Evolutionary conservation across 1,284 basidiomycete genomes (phyloP).

Genomic region (Abortiporus biennis): DNA sequence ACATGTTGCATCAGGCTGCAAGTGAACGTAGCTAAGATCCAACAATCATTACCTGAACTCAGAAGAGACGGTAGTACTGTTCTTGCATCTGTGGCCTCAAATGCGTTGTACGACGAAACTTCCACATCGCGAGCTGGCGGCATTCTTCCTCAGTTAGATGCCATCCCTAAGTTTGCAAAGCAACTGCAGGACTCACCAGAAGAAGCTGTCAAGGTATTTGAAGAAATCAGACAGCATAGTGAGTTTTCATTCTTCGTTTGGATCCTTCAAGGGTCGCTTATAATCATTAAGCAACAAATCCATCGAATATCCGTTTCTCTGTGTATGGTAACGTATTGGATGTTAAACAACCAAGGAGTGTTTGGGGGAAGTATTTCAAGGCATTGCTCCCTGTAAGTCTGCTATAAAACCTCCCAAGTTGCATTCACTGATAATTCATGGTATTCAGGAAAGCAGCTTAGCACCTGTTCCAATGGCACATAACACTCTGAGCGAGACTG

Average conservation of each 20-base stretch:
- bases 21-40: constrained; percentile 84
- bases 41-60: constrained; percentile 88
- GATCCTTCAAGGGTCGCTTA: constrained; percentile 3
- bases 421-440: constrained; percentile 5
- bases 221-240: constrained; percentile 69
- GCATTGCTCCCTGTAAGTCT: constrained; percentile 46
- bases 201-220: constrained; percentile 65
- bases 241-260: constrained; percentile 26
- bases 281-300: constrained; percentile 60
- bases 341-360: constrained; percentile 66
- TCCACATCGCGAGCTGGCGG: constrained; percentile 74
- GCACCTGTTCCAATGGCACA: constrained; percentile 63
- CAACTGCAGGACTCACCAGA: constrained; percentile 74
- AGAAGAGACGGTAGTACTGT: constrained; percentile 89
- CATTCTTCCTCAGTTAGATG: constrained; percentile 73
- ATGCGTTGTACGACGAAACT: constrained; percentile 63
- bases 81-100: constrained; percentile 66
- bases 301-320: constrained; percentile 80
- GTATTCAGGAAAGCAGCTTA: constrained; percentile 41
- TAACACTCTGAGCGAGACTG: constrained; percentile 72
- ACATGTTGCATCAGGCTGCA: constrained; percentile 50
- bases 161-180: constrained; percentile 73
- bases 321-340: constrained; percentile 82
- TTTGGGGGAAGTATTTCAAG: constrained; percentile 69
- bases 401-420: constrained; percentile 19